phyloP scores from a whole-genome alignment of 768 basidiomycete species.

The Chalciporus chontae region DNA sequence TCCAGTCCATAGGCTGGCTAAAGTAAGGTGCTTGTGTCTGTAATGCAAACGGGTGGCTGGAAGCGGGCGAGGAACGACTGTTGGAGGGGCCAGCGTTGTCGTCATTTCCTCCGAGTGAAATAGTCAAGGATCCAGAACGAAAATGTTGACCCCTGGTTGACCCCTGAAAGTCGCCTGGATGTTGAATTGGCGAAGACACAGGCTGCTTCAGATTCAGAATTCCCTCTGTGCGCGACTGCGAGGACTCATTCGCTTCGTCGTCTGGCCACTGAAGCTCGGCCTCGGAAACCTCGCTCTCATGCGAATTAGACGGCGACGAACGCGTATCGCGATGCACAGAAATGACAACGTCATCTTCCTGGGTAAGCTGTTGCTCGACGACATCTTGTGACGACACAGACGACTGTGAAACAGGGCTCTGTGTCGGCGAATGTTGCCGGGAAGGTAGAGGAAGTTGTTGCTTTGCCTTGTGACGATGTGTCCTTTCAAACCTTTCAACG shows the following conservation, averaged over 20 bases:
- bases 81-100: background rate
- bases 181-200: background rate
- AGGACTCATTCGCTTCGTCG: constrained; percentile 10
- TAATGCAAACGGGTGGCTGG: constrained; percentile 33
- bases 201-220: background rate
- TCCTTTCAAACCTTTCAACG: constrained; percentile 19
- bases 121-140: constrained; percentile 21
- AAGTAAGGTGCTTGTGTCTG: constrained; percentile 56
- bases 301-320: background rate
- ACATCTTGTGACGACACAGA: constrained; percentile 38
- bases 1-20: constrained; percentile 37
- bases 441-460: background rate
- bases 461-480: constrained; percentile 1
- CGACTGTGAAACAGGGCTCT: constrained; percentile 20
- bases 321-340: constrained; percentile 3
- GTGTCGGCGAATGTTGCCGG: constrained; percentile 5
- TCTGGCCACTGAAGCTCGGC: constrained; percentile 30
- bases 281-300: constrained; percentile 10
- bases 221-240: background rate
- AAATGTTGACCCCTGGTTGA: constrained; percentile 13
- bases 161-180: background rate
- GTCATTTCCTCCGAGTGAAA: constrained; percentile 7
- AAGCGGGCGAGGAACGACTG: background rate
- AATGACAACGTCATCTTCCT: constrained; percentile 26
- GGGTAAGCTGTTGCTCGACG: constrained; percentile 50